These are phyloP conservation scores for Rosa rugosa DNA, from an alignment of 306 rosid genomes.

Conservation along the genomic window DNA sequence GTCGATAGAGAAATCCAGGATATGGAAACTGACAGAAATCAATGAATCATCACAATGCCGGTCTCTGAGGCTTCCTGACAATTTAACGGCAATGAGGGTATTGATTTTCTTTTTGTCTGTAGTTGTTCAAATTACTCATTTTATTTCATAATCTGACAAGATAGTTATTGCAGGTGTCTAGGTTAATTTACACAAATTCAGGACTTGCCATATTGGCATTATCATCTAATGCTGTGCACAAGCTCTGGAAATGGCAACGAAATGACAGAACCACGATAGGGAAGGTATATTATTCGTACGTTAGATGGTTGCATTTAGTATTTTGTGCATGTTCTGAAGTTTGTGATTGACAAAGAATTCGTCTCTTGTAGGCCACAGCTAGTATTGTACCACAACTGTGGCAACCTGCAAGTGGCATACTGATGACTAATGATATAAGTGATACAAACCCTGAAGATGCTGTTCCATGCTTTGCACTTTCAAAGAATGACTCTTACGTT, in stretches of 20 bases:
- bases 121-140: neutral
- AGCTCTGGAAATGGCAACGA: constrained; percentile 99
- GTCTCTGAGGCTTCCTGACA: constrained; percentile 82
- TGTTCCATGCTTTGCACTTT: constrained; percentile 95
- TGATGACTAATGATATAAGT: constrained; percentile 93
- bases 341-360: constrained; percentile 32
- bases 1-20: constrained; percentile 78
- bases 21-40: constrained; percentile 88
- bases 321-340: constrained; percentile 26
- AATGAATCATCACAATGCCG: constrained; percentile 83
- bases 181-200: constrained; percentile 92
- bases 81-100: constrained; percentile 81
- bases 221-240: constrained; percentile 97
- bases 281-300: constrained; percentile 51
- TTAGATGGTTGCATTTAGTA: constrained; percentile 24
- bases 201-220: constrained; percentile 90
- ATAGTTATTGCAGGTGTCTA: constrained; percentile 70
- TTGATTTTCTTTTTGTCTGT: neutral
- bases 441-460: constrained; percentile 95
- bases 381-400: constrained; percentile 75
- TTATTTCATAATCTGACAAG: constrained; percentile 22
- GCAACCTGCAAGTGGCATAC: constrained; percentile 97
- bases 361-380: constrained; percentile 68
- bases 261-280: constrained; percentile 60
- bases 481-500: constrained; percentile 95